phyloP scores from a whole-genome alignment of 768 basidiomycete species.

The Cytidiella melzeri region DNA sequence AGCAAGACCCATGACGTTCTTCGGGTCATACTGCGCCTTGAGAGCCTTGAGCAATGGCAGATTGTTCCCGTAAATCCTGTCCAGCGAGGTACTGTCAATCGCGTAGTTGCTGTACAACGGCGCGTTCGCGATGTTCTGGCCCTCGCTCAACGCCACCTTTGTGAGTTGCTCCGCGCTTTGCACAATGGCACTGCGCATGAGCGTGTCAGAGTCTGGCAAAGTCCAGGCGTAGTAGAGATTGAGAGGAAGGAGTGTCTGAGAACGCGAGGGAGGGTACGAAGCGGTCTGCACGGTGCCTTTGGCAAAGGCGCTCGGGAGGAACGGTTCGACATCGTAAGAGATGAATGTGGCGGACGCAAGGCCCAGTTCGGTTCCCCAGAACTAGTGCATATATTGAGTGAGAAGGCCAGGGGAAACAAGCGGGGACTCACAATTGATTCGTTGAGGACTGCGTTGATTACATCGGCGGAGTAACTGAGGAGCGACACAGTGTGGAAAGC shows the following conservation, averaged over 20 bases:
- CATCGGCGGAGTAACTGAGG: constrained; percentile 25
- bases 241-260: constrained; percentile 34
- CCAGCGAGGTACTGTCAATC: constrained; percentile 41
- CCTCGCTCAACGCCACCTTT: constrained; percentile 33
- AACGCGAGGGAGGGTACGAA: constrained; percentile 44
- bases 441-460: constrained; percentile 38
- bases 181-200: constrained; percentile 34
- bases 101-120: constrained; percentile 60
- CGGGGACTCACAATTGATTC: constrained; percentile 32
- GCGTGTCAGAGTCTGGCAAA: constrained; percentile 30
- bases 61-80: constrained; percentile 45
- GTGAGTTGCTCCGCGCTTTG: constrained; percentile 35
- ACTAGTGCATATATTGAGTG: constrained; percentile 24
- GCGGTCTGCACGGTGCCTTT: constrained; percentile 30
- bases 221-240: constrained; percentile 42
- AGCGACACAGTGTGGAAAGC: constrained; percentile 39
- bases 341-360: constrained; percentile 33
- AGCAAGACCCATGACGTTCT: constrained; percentile 58
- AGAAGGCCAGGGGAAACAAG: background rate
- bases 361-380: constrained; percentile 37
- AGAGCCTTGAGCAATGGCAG: constrained; percentile 34
- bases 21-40: constrained; percentile 45
- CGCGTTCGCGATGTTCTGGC: constrained; percentile 33
- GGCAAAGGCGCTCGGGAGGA: constrained; percentile 36
- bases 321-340: constrained; percentile 46